Evolutionary conservation across 192 early-diverging fungal genomes (phyloP).

Genomic region (Backusella westeae): DNA sequence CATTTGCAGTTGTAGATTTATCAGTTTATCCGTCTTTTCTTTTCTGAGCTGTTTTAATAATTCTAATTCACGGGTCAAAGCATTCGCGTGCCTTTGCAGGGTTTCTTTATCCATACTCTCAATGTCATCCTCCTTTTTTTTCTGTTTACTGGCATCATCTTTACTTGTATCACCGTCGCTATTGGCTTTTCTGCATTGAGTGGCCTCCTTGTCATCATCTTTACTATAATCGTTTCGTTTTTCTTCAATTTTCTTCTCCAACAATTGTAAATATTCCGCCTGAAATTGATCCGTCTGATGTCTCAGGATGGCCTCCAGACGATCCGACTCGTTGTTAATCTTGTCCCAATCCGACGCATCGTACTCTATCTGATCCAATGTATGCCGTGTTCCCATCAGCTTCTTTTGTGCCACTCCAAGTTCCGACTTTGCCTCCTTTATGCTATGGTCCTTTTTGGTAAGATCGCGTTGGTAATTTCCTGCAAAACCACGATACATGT

Average conservation of each 20-base stretch:
- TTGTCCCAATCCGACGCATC: conserved; percentile 28
- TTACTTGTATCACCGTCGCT: background rate
- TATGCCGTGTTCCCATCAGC: conserved; percentile 30
- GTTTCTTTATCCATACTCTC: conserved; percentile 29
- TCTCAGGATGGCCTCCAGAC: conserved; percentile 27
- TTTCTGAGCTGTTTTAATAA: conserved; percentile 29
- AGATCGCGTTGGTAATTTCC: conserved; percentile 45
- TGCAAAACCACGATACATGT: conserved; percentile 42
- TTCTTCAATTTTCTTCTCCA: background rate
- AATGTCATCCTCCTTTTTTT: background rate
- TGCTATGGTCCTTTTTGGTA: conserved; percentile 40
- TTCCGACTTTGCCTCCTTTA: conserved; percentile 33
- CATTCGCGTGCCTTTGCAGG: conserved; percentile 17
- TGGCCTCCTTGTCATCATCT: background rate
- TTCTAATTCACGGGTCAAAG: background rate
- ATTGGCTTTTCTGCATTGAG: no score
- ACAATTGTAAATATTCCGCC: background rate
- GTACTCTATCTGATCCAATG: conserved; percentile 28
- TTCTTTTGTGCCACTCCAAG: conserved; percentile 31
- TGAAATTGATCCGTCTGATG: conserved; percentile 35
- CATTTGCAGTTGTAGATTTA: conserved; percentile 33
- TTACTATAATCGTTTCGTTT: background rate
- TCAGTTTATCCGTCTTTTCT: conserved; percentile 40
- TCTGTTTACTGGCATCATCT: background rate
- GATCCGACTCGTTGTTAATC: conserved; percentile 26